Evolutionary conservation across 345 rosid species (phyloP).

Genomic region (Cochlearia excelsa): DNA sequence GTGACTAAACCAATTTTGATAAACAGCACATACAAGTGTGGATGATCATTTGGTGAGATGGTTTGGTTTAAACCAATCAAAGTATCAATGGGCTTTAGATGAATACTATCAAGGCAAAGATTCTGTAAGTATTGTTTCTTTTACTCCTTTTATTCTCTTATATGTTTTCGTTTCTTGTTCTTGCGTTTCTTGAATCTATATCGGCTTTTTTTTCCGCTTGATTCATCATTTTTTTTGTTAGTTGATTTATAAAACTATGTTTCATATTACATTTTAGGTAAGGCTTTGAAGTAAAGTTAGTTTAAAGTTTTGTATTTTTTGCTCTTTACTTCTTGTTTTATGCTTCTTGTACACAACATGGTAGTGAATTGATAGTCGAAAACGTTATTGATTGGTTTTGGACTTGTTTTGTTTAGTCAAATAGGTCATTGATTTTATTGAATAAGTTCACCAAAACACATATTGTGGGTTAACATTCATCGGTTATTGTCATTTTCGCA

Average conservation of each 20-base stretch:
- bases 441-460: slow-evolving; percentile 2
- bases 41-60: slow-evolving; percentile 97
- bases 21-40: slow-evolving; percentile 87
- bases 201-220: background rate
- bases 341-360: background rate
- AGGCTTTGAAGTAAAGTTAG: slow-evolving; percentile 25
- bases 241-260: background rate
- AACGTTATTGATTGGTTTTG: slow-evolving; percentile 2
- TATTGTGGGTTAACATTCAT: slow-evolving; percentile 2
- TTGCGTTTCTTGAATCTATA: slow-evolving; percentile 1
- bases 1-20: background rate
- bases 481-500: background rate
- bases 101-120: slow-evolving; percentile 85
- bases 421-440: slow-evolving; percentile 10
- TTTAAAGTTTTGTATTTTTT: background rate
- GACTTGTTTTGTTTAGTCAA: background rate
- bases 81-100: slow-evolving; percentile 98
- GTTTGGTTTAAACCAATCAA: slow-evolving; percentile 97
- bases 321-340: slow-evolving; percentile 8
- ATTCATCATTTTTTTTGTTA: background rate
- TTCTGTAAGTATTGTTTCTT: slow-evolving; percentile 48
- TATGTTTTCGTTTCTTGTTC: slow-evolving; percentile 6
- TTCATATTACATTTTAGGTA: slow-evolving; percentile 10
- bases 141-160: background rate
- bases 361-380: background rate